These are phyloP conservation scores for Chytriomyces sp. DNA, from an alignment of 192 early-diverging fungal species.

Conservation along the genomic window DNA sequence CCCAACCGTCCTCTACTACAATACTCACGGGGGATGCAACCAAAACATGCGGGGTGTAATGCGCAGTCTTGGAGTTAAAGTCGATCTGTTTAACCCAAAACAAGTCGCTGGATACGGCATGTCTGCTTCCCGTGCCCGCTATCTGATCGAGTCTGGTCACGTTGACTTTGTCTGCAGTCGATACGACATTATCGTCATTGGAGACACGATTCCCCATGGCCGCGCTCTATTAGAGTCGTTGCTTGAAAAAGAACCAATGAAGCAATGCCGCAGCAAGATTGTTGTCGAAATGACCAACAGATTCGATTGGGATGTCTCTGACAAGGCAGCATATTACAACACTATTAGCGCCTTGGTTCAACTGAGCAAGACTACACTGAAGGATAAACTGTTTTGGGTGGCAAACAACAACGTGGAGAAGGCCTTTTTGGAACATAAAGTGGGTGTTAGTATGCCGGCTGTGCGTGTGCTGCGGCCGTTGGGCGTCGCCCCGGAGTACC, in stretches of 20 bases:
- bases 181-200: conserved; percentile 34
- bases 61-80: conserved; percentile 6
- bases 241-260: not conserved
- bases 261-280: conserved; percentile 22
- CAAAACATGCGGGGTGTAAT: conserved; percentile 13
- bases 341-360: not conserved
- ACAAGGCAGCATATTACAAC: not conserved
- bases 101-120: conserved; percentile 27
- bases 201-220: conserved; percentile 33
- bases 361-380: not conserved
- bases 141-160: not conserved
- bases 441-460: not conserved
- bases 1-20: conserved; percentile 29
- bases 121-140: not conserved
- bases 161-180: conserved; percentile 16
- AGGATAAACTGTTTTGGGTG: conserved; percentile 20
- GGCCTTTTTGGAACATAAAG: not conserved
- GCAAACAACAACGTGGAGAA: conserved; percentile 24
- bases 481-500: conserved; percentile 1
- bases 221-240: conserved; percentile 15
- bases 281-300: conserved; percentile 33
- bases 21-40: conserved; percentile 22
- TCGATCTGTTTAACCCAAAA: conserved; percentile 10
- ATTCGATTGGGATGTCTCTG: conserved; percentile 25
- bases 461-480: conserved; percentile 16